These are phyloP conservation scores for Mycosphaerelloides madeirae DNA, from an alignment of 2,329 filamentous ascomycete genomes.

Conservation along the genomic window DNA sequence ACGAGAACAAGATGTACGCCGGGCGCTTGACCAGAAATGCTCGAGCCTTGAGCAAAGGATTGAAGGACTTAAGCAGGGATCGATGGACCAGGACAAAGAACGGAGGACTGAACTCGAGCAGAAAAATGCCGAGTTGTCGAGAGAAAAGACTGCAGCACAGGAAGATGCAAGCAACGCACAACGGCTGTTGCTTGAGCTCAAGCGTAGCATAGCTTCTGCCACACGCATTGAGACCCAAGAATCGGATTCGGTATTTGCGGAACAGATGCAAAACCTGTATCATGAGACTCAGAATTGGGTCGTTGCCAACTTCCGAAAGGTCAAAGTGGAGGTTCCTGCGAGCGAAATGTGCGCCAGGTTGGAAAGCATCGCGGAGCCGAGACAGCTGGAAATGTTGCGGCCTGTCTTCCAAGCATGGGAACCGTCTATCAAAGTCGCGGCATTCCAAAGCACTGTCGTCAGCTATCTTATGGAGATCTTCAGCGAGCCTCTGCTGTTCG, in stretches of 20 bases:
- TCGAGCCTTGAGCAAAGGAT: conserved; percentile 16
- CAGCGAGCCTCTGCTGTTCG: conserved; percentile 56
- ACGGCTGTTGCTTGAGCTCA: conserved; percentile 61
- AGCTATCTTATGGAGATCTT: conserved; percentile 61
- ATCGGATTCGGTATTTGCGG: conserved; percentile 63
- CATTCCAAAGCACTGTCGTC: conserved; percentile 60
- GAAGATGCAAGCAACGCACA: conserved; percentile 27
- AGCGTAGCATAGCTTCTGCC: conserved; percentile 66
- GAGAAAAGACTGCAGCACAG: conserved; percentile 12
- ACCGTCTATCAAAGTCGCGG: conserved; percentile 53
- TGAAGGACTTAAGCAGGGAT: conserved; percentile 8
- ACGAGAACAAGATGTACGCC: conserved; percentile 20
- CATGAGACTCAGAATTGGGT: conserved; percentile 72
- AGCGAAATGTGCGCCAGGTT: conserved; percentile 21
- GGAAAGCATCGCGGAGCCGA: conserved; percentile 18
- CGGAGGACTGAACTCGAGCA: conserved; percentile 14
- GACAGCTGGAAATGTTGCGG: conserved; percentile 19
- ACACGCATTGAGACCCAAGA: conserved; percentile 57
- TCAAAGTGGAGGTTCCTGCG: conserved; percentile 44
- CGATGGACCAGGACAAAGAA: conserved; percentile 12
- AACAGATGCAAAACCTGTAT: conserved; percentile 55
- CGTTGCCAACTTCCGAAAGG: conserved; percentile 62
- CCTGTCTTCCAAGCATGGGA: conserved; percentile 52
- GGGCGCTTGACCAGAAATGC: conserved; percentile 20
- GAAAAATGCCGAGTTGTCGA: conserved; percentile 1